Evolutionary conservation across 306 rosid genomes (phyloP).

Genomic region (Morella rubra): DNA sequence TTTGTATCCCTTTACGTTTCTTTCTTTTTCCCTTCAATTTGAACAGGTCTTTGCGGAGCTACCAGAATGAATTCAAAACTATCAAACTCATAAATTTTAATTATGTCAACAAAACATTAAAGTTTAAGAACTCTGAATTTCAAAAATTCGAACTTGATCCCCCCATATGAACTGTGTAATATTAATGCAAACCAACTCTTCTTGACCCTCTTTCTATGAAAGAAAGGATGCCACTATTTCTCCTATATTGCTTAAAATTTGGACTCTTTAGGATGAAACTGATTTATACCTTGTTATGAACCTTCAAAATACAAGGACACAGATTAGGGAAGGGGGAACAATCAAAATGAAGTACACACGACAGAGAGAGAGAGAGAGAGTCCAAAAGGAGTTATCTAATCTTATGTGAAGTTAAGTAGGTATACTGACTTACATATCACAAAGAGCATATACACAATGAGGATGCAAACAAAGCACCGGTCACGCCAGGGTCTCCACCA

Average conservation of each 20-base stretch:
- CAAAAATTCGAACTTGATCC: background rate
- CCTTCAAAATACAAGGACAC: background rate
- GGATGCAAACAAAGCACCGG: conserved; percentile 61
- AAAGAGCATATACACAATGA: conserved; percentile 68
- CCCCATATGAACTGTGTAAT: background rate
- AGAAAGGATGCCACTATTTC: background rate
- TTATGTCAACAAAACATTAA: background rate
- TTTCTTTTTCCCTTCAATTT: background rate
- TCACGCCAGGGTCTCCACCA: conserved; percentile 75
- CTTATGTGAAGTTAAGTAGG: background rate
- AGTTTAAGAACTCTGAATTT: background rate
- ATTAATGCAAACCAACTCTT: background rate
- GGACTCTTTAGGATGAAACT: background rate
- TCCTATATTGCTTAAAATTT: background rate
- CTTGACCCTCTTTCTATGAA: background rate
- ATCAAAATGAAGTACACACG: background rate
- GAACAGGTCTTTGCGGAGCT: background rate
- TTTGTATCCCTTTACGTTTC: background rate
- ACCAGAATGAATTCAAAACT: background rate
- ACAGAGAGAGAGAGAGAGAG: background rate
- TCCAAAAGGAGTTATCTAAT: background rate
- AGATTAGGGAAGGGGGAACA: background rate
- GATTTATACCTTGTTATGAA: background rate
- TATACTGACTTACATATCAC: conserved; percentile 65
- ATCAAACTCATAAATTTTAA: background rate